A percentile compares a stretch with the other conserved stretches of the same genome.
phyloP scores from a whole-genome alignment of 331 rosid species.

The Arachis monticola region DNA sequence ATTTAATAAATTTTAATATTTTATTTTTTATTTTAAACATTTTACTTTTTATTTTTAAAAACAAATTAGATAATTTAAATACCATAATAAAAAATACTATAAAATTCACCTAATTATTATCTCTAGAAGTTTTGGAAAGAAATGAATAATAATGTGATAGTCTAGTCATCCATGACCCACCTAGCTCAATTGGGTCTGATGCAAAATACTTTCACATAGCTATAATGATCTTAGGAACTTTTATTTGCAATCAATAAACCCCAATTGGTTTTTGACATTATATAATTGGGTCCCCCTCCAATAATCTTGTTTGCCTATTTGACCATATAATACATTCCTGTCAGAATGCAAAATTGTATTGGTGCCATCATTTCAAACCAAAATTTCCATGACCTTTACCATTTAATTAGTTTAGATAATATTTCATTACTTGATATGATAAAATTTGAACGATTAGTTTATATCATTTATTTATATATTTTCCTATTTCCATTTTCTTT shows the following conservation, averaged over 20 bases:
- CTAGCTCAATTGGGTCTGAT: constrained; percentile 29
- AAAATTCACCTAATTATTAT: neutral
- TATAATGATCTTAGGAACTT: constrained; percentile 28
- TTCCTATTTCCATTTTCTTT: no score
- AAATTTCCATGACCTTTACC: neutral
- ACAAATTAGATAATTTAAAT: no score
- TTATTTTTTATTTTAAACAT: no score
- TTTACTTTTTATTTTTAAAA: no score
- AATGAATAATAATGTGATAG: constrained; percentile 37
- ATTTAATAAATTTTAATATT: no score
- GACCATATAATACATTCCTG: constrained; percentile 20
- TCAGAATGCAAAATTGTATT: constrained; percentile 4
- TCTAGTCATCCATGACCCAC: constrained; percentile 41
- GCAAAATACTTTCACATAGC: constrained; percentile 24
- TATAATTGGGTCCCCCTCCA: constrained; percentile 39
- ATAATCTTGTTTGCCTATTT: constrained; percentile 34
- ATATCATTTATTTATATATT: no score
- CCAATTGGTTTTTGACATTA: constrained; percentile 12
- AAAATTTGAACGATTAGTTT: no score
- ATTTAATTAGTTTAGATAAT: no score
- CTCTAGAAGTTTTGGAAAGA: constrained; percentile 31
- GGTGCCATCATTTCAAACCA: neutral
- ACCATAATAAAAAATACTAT: no score
- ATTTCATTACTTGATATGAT: no score
- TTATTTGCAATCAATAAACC: constrained; percentile 40